Evolutionary conservation across 495 filamentous ascomycete species (phyloP).

Genomic region (Pyronema domesticum): DNA sequence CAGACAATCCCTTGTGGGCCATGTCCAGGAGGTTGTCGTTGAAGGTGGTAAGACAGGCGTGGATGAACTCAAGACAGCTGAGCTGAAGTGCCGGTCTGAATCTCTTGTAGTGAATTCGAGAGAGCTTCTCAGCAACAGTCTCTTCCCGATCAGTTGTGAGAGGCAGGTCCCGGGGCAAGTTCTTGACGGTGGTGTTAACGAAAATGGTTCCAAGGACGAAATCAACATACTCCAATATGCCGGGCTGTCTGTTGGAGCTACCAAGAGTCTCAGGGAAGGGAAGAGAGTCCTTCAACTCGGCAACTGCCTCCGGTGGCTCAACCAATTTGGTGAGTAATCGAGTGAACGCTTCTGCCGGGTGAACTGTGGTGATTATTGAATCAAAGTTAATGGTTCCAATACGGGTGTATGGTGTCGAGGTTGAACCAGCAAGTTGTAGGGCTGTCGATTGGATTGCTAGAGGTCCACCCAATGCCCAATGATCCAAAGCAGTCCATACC

Average conservation of each 20-base stretch:
- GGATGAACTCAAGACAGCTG: slow-evolving; percentile 62
- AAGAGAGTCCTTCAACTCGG: slow-evolving; percentile 48
- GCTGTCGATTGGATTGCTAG: slow-evolving; percentile 2
- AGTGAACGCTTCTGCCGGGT: slow-evolving; percentile 51
- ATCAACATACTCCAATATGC: slow-evolving; percentile 83
- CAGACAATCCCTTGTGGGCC: slow-evolving; percentile 48
- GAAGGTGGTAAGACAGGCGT: slow-evolving; percentile 58
- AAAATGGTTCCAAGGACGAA: slow-evolving; percentile 48
- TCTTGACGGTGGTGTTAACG: slow-evolving; percentile 17
- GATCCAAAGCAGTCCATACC: slow-evolving; percentile 20
- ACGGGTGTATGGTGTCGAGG: slow-evolving; percentile 9
- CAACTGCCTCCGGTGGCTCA: slow-evolving; percentile 38
- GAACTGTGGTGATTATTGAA: slow-evolving; percentile 19
- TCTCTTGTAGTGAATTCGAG: slow-evolving; percentile 18
- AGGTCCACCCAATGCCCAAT: slow-evolving; percentile 16
- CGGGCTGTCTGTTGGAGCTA: slow-evolving; percentile 56
- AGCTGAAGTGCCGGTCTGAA: slow-evolving; percentile 37
- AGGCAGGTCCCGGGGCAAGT: slow-evolving; percentile 19
- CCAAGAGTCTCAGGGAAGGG: slow-evolving; percentile 82
- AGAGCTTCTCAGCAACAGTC: slow-evolving; percentile 17
- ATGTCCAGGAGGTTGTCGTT: slow-evolving; percentile 83
- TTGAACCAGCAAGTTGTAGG: slow-evolving; percentile 11
- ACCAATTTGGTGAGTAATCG: slow-evolving; percentile 51
- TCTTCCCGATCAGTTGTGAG: slow-evolving; percentile 14
- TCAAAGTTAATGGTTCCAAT: slow-evolving; percentile 23